These are phyloP conservation scores for Bathelium albidoporum DNA, from an alignment of 495 filamentous ascomycete genomes.

Conservation along the genomic window DNA sequence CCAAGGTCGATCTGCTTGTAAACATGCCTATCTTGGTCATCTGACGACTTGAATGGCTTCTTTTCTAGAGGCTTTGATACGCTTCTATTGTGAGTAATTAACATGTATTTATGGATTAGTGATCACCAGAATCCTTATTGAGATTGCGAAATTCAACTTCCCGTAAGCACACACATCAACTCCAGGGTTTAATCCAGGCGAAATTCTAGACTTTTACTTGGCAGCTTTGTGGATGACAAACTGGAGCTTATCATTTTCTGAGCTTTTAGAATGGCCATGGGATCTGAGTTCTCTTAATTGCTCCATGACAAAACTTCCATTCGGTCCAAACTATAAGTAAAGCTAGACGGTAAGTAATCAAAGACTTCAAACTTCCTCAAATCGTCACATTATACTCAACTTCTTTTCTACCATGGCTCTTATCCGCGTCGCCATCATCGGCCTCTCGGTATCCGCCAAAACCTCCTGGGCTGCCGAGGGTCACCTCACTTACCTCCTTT, in stretches of 20 bases:
- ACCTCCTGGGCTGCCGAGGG: constrained; percentile 45
- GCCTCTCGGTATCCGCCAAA: constrained; percentile 40
- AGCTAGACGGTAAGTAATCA: too few species aligned
- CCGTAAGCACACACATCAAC: too few species aligned
- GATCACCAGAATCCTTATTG: not conserved
- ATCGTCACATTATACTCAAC: not conserved
- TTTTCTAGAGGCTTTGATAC: too few species aligned
- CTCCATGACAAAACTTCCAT: not conserved
- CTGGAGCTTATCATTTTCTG: too few species aligned
- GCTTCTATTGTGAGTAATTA: not conserved
- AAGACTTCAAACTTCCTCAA: too few species aligned
- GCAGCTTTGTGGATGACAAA: too few species aligned
- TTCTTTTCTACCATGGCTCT: constrained; percentile 31
- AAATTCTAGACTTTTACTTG: too few species aligned
- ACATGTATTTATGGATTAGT: not conserved
- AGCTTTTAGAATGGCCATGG: too few species aligned
- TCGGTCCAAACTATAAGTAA: too few species aligned
- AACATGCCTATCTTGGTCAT: too few species aligned
- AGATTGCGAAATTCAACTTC: not conserved
- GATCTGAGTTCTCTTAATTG: not conserved
- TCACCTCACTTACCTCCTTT: constrained; percentile 47
- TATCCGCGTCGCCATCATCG: constrained; percentile 48
- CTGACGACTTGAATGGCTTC: not conserved
- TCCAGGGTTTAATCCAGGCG: too few species aligned
- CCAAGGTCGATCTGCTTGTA: too few species aligned